Conservation (phyloP, 768 basidiomycete species). For the Cantharellus anzutake region DNA sequence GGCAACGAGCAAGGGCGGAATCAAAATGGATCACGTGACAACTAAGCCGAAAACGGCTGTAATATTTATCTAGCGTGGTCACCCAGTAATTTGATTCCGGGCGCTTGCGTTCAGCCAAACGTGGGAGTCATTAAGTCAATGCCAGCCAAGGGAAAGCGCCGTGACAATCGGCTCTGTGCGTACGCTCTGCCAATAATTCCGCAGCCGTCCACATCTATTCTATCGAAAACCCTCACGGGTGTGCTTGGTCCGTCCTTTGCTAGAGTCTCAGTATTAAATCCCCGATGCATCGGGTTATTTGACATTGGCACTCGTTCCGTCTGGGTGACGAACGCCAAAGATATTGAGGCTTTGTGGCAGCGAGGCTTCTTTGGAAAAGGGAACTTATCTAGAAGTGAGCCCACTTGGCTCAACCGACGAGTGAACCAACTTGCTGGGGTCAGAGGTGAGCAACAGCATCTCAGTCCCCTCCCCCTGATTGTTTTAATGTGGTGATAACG, state of each 20-base stretch:
- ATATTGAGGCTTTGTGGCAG: slow-evolving; percentile 61
- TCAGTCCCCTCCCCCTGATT: not conserved
- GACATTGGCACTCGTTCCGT: slow-evolving; percentile 72
- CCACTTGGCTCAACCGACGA: slow-evolving; percentile 75
- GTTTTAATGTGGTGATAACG: not conserved
- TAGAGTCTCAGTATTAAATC: slow-evolving; percentile 23
- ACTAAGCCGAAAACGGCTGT: no score
- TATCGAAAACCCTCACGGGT: not conserved
- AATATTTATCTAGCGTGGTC: no score
- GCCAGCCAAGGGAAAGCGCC: not conserved
- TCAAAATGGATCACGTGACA: no score
- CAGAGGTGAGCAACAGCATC: slow-evolving; percentile 26
- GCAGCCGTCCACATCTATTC: not conserved
- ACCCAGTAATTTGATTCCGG: no score
- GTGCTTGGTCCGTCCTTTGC: not conserved
- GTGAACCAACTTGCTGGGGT: slow-evolving; percentile 40
- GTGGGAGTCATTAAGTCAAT: no score
- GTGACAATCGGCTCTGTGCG: slow-evolving; percentile 40
- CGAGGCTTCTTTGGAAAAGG: slow-evolving; percentile 97
- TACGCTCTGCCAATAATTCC: slow-evolving; percentile 46
- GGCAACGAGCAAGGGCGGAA: no score
- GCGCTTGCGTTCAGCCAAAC: no score
- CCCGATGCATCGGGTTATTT: slow-evolving; percentile 56
- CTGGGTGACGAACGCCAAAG: slow-evolving; percentile 50
- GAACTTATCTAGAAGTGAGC: slow-evolving; percentile 83